Evolutionary conservation across 1,139 yeast species (phyloP).

Genomic region (Saccharomyces hybrid): DNA sequence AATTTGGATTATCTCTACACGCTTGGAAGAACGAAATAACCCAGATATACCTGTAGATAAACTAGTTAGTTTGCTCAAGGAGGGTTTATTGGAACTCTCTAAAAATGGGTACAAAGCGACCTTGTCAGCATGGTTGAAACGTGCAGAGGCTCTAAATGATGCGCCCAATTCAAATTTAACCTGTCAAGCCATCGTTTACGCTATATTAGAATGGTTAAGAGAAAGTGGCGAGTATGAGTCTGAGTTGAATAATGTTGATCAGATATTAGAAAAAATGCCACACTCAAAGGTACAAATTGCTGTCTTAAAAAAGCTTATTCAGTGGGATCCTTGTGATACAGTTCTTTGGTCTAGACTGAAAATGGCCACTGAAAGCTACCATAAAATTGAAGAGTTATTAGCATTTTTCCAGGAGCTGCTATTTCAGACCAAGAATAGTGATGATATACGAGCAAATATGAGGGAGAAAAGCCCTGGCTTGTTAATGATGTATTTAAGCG

Average conservation of each 20-base stretch:
- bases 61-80: conserved; percentile 41
- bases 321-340: conserved; percentile 42
- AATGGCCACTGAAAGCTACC: conserved; percentile 38
- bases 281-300: background rate
- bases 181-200: conserved; percentile 16
- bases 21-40: conserved; percentile 55
- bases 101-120: conserved; percentile 43
- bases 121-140: conserved; percentile 42
- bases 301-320: conserved; percentile 23
- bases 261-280: background rate
- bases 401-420: conserved; percentile 45
- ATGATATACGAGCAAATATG: conserved; percentile 20
- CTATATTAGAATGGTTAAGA: conserved; percentile 27
- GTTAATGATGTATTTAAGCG: conserved; percentile 67
- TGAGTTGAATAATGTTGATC: conserved; percentile 1
- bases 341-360: conserved; percentile 52
- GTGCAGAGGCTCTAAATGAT: conserved; percentile 38
- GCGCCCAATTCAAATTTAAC: conserved; percentile 26
- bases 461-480: conserved; percentile 46
- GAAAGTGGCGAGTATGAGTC: background rate
- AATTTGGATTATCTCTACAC: conserved; percentile 67
- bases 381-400: conserved; percentile 35
- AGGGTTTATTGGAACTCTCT: conserved; percentile 45
- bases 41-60: conserved; percentile 36
- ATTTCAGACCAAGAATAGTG: conserved; percentile 22